Percentiles rank a stretch among this genome's conserved stretches.
phyloP scores from a whole-genome alignment of 495 filamentous ascomycete genomes.

The Penicillium paradoxum region DNA sequence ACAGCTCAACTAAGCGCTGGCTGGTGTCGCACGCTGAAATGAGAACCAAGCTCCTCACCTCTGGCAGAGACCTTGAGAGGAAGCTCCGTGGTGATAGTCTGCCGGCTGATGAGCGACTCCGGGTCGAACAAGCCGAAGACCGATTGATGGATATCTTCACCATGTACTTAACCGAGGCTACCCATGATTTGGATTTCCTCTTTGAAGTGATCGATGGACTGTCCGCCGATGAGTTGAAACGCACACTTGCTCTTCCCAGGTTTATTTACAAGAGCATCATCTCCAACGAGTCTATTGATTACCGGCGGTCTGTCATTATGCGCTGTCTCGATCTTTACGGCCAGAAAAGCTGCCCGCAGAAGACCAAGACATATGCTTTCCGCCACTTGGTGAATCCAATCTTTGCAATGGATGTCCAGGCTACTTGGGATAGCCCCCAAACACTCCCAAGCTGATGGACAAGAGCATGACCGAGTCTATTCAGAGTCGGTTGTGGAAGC shows the following conservation, averaged over 20 bases:
- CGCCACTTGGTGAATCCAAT: constrained; percentile 93
- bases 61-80: constrained; percentile 68
- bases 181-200: constrained; percentile 80
- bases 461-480: constrained; percentile 85
- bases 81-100: constrained; percentile 65
- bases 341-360: constrained; percentile 68
- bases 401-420: constrained; percentile 91
- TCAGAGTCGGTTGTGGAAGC: constrained; percentile 90
- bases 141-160: constrained; percentile 84
- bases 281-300: constrained; percentile 78
- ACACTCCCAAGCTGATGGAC: constrained; percentile 74
- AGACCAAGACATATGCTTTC: constrained; percentile 88
- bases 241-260: constrained; percentile 64
- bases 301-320: constrained; percentile 77
- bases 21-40: constrained; percentile 71
- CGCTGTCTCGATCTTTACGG: constrained; percentile 87
- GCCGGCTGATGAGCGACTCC: constrained; percentile 67
- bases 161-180: constrained; percentile 65
- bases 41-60: constrained; percentile 59
- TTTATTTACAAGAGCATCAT: constrained; percentile 87
- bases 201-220: constrained; percentile 82
- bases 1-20: constrained; percentile 56
- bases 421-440: constrained; percentile 47
- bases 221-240: constrained; percentile 75
- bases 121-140: constrained; percentile 82